phyloP scores from a whole-genome alignment of 2,329 filamentous ascomycete genomes.

The Metarhizium anisopliae region DNA sequence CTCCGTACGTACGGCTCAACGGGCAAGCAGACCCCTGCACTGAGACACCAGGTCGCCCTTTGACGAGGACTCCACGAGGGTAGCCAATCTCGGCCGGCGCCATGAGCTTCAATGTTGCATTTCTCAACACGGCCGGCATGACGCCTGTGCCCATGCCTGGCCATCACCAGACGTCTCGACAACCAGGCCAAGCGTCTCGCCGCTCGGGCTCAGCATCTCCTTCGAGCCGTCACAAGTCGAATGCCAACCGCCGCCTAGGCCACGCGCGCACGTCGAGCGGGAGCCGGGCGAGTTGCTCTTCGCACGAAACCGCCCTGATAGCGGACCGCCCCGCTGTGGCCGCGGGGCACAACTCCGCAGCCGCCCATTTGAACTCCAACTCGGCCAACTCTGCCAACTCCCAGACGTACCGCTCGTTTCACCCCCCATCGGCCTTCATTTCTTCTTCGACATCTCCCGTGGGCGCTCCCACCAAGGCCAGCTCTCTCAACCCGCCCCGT shows the following conservation, averaged over 20 bases:
- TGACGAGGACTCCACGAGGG: not conserved
- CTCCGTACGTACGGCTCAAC: not conserved
- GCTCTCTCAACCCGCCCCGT: conserved; percentile 1
- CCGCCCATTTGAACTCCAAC: not conserved
- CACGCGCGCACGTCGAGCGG: conserved; percentile 23
- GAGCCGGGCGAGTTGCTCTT: conserved; percentile 16
- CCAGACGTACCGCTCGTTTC: not conserved
- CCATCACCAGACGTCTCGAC: conserved; percentile 11
- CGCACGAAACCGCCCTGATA: conserved; percentile 15
- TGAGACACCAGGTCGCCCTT: not conserved
- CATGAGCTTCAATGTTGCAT: conserved; percentile 3
- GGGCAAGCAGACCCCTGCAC: not conserved
- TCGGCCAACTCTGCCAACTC: conserved; percentile 1
- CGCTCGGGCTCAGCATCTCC: not conserved
- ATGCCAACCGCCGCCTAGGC: conserved; percentile 7
- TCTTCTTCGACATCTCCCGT: not conserved
- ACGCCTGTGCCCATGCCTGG: conserved; percentile 12
- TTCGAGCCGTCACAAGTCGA: not conserved
- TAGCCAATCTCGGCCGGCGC: not conserved
- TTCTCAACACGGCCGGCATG: conserved; percentile 20
- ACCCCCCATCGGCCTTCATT: not conserved
- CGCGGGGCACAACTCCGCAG: conserved; percentile 5
- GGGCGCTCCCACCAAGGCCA: not conserved
- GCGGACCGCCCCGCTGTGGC: conserved; percentile 19
- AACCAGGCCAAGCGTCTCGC: not conserved